Base-by-base conservation (phyloP, 495 filamentous ascomycete species). In the Aspergillus wentii region DNA sequence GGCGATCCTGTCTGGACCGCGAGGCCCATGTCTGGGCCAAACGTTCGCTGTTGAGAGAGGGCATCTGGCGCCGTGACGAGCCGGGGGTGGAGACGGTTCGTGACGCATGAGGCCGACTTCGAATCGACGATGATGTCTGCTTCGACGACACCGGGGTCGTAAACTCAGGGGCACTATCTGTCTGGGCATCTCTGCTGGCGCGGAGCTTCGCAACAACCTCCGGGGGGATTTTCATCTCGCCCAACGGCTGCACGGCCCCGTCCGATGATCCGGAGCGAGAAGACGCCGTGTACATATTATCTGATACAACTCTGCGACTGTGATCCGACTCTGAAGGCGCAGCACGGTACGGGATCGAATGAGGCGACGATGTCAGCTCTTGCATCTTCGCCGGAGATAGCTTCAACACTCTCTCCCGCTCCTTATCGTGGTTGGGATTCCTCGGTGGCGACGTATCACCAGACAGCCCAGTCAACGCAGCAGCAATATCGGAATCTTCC, bases 361-460 rank as follows among this genome's bases (percentile, higher is more conserved):
- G 62, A 13, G 74, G 73, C 13, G 74, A 74, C 2, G 74, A 74
- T 17, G 71, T 75, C 19, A 78, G 62, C 38, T 74, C 73, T 38
- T 76, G 63, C 22, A 77, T 75, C 46, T 76, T 69, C 30, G 62
- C 59, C 14, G 70, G 64, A 5, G 72, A 72, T 22, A 78, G 42
- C 35, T 74, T 78, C 44, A 72, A 47, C n/a, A 73, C 53, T 27
- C 56, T 61, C 2, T 74, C 66, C 18, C 64, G 64, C 11, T 67
- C 59, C 14, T 51, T 41, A 13, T 51, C 52, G 21, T 46, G 34
- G 16, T 48, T 37, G 20, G 43, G 38, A 17, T 48, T 40, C 18
- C 33, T 36, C 8, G 10, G 11, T 20, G 46, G 48, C 9, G 55
- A 52, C 15, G 29, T 23, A 14, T 49, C 51, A 5, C 38, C 33